Evolutionary conservation across 768 basidiomycete species (phyloP).

Genomic region (Saitozyma podzolica): DNA sequence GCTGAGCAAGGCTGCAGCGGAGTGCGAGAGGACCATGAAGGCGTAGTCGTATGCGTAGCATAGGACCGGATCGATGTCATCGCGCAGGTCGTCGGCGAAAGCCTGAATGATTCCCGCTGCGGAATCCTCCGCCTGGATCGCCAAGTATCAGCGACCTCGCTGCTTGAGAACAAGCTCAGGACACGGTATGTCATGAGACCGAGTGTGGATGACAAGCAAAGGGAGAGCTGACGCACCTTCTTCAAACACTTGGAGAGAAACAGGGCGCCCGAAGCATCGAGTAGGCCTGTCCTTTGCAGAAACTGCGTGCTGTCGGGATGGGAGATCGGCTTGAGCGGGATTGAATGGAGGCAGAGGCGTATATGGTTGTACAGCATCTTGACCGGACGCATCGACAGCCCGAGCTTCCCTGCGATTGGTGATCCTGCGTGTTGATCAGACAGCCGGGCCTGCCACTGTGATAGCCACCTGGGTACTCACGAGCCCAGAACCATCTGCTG

Average conservation of each 20-base stretch:
- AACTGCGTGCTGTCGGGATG: conserved; percentile 8
- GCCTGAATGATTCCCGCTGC: conserved; percentile 10
- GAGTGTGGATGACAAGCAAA: too few relatives aligned
- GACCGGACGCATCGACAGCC: conserved; percentile 8
- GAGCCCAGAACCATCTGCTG: conserved; percentile 9
- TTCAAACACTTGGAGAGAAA: conserved; percentile 4
- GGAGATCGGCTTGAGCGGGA: conserved; percentile 9
- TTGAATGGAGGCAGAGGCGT: conserved; percentile 14
- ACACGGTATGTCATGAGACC: not conserved
- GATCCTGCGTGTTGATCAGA: conserved; percentile 6
- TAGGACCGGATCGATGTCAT: conserved; percentile 4
- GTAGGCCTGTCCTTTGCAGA: conserved; percentile 2
- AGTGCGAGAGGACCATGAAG: conserved; percentile 13
- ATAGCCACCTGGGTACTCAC: conserved; percentile 5
- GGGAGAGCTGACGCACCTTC: conserved; percentile 10
- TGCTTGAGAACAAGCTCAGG: not conserved
- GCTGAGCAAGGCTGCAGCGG: conserved; percentile 10
- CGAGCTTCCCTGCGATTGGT: conserved; percentile 4
- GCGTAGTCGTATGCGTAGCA: conserved; percentile 19
- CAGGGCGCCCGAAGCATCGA: not conserved
- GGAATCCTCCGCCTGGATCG: conserved; percentile 11
- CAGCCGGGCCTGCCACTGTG: too few relatives aligned
- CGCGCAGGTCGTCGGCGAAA: conserved; percentile 13
- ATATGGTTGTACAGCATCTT: conserved; percentile 16
- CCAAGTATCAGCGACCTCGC: too few relatives aligned